These are phyloP conservation scores for Parmelia sp. DNA, from an alignment of 495 filamentous ascomycete genomes.

Conservation along the genomic window DNA sequence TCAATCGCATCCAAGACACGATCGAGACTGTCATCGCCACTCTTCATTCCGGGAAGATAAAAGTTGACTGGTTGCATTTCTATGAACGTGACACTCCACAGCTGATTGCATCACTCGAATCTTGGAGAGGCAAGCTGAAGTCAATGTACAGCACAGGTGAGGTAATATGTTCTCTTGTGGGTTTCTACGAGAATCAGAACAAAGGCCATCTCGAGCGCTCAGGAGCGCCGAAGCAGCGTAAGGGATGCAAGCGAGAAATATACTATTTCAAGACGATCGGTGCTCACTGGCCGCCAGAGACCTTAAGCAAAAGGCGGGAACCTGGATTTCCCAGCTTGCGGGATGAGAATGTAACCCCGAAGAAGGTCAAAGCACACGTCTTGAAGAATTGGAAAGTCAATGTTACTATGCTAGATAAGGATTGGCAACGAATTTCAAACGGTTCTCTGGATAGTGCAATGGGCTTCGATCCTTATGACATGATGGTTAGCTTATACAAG, in stretches of 20 bases:
- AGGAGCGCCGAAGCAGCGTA: background rate
- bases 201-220: background rate
- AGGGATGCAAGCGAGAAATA: background rate
- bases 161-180: background rate
- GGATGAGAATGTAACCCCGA: background rate
- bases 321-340: background rate
- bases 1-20: too few species aligned
- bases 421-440: background rate
- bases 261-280: background rate
- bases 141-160: background rate
- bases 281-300: background rate
- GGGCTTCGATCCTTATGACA: background rate
- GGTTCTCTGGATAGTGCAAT: background rate
- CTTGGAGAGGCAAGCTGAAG: background rate
- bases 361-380: background rate
- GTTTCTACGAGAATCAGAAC: background rate
- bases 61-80: too few species aligned
- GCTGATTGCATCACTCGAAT: background rate
- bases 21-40: too few species aligned
- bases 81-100: background rate
- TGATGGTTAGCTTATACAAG: background rate
- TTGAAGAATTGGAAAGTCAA: background rate
- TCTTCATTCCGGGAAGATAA: too few species aligned
- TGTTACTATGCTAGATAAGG: background rate
- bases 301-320: background rate